A percentile compares a stretch with the other conserved stretches of the same genome.
Conservation (phyloP, 768 basidiomycete species). For the Dioszegia crocea region DNA sequence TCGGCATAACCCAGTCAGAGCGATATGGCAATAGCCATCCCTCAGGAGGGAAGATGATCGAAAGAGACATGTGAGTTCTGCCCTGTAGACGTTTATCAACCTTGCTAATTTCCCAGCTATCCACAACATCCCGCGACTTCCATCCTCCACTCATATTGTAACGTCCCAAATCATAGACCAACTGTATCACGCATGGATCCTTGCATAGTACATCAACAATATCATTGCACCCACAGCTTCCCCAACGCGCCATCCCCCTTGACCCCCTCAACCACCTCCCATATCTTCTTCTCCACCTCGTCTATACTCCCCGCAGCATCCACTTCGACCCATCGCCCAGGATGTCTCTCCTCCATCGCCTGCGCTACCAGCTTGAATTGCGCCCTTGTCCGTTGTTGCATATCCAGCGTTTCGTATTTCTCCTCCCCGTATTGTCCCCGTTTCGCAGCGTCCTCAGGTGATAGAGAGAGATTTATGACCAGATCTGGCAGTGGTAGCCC, state of each 20-base stretch:
- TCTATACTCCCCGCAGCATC: constrained; percentile 38
- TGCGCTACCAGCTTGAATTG: constrained; percentile 36
- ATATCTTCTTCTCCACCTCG: constrained; percentile 33
- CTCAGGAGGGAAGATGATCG: not conserved
- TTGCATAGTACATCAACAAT: too few species aligned
- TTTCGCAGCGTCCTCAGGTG: constrained; percentile 62
- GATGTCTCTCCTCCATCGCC: constrained; percentile 26
- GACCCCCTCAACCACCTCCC: constrained; percentile 15
- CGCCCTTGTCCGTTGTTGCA: constrained; percentile 29
- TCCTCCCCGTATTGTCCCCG: constrained; percentile 83
- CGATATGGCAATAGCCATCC: too few species aligned
- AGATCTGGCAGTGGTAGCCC: constrained; percentile 84
- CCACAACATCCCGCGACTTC: too few species aligned
- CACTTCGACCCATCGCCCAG: constrained; percentile 32
- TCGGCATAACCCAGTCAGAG: too few species aligned
- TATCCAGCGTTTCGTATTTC: constrained; percentile 62
- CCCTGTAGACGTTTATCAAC: too few species aligned
- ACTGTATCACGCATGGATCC: too few species aligned
- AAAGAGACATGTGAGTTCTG: not conserved
- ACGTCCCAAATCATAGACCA: too few species aligned
- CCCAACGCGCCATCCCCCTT: not conserved
- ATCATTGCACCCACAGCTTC: not conserved
- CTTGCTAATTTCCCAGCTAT: too few species aligned
- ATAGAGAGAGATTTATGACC: constrained; percentile 77
- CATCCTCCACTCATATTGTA: too few species aligned